Conservation (phyloP, 169 alveolate species). For the Plasmodium knowlesi region DNA sequence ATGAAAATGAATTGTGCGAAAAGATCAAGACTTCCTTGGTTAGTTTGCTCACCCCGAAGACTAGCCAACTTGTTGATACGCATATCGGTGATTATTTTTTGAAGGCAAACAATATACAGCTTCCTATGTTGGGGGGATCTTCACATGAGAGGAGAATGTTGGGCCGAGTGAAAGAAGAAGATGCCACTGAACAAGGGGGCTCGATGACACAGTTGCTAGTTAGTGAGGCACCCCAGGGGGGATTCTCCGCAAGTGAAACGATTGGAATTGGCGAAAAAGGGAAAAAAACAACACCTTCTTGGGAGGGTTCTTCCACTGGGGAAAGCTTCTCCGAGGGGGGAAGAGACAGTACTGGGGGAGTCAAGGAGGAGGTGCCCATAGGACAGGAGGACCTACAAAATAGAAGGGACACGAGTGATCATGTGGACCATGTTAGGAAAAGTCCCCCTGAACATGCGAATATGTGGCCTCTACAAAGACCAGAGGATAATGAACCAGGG, state of each 20-base stretch:
- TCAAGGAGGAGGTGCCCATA: not conserved
- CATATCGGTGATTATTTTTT: constrained; percentile 66
- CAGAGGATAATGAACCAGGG: not conserved
- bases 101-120: constrained; percentile 11
- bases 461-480: not conserved
- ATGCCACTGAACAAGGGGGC: not conserved
- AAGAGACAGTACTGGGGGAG: not conserved
- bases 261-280: not conserved
- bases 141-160: not conserved
- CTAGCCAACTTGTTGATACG: constrained; percentile 34
- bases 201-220: no score
- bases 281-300: not conserved
- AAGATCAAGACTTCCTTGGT: constrained; percentile 10
- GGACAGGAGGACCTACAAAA: not conserved
- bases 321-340: not conserved
- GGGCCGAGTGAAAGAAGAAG: not conserved
- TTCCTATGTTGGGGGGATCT: not conserved
- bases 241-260: not conserved
- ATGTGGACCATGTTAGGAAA: not conserved
- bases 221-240: not conserved
- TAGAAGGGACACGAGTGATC: not conserved
- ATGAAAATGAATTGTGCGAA: constrained; percentile 78
- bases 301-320: not conserved
- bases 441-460: not conserved
- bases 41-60: constrained; percentile 46